phyloP scores from a whole-genome alignment of 768 basidiomycete genomes.

The Arthromyces matolae region DNA sequence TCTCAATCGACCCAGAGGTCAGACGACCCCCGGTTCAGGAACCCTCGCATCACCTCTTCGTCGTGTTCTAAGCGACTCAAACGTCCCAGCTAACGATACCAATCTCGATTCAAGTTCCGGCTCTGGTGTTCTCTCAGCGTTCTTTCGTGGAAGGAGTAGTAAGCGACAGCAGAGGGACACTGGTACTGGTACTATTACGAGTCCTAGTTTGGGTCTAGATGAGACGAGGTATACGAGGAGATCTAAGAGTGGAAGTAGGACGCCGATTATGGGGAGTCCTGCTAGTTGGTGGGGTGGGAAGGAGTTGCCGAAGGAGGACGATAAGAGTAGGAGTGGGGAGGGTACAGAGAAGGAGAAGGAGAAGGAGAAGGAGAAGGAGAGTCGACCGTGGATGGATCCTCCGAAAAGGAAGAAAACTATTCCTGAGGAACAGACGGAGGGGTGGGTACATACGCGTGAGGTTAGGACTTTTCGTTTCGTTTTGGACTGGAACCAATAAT shows the following conservation, averaged over 20 bases:
- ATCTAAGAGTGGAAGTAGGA: neutral
- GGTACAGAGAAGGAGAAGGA: neutral
- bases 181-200: too few species aligned
- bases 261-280: neutral
- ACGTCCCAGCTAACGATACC: neutral
- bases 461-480: conserved; percentile 19
- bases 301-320: neutral
- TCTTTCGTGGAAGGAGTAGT: neutral
- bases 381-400: conserved; percentile 27
- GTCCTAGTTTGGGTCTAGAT: neutral
- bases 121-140: neutral
- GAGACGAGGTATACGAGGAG: neutral
- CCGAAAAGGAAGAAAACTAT: conserved; percentile 31
- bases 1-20: conserved; percentile 13
- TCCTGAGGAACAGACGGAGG: conserved; percentile 37
- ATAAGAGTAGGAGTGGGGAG: neutral
- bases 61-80: conserved; percentile 13
- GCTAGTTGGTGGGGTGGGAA: neutral
- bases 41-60: conserved; percentile 11
- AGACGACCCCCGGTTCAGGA: conserved; percentile 1
- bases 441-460: conserved; percentile 33
- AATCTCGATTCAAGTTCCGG: conserved; percentile 8
- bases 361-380: neutral
- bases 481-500: neutral
- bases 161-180: neutral